A percentile compares a stretch with the other conserved stretches of the same genome.
Conservation (phyloP, 164 flowering plant species). For the Litsea cubeba region DNA sequence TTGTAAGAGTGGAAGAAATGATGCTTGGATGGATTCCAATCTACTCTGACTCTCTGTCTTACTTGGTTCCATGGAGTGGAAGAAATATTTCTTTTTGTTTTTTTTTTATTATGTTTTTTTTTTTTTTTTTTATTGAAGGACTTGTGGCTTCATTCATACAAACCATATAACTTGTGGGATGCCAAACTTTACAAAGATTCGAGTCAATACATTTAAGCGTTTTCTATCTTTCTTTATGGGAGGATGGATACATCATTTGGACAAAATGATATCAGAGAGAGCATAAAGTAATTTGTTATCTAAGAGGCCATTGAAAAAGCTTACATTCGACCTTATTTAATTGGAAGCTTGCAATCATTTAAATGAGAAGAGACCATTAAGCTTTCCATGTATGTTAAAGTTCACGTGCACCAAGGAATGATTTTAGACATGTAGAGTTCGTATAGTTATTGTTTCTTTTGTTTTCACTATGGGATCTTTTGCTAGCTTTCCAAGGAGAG, state of each 20-base stretch:
- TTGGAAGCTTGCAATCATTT: slow-evolving; percentile 25
- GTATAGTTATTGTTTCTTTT: not conserved
- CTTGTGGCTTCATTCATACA: not conserved
- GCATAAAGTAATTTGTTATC: slow-evolving; percentile 3
- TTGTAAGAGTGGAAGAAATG: slow-evolving; percentile 9
- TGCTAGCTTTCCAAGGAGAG: not conserved
- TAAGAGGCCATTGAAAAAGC: slow-evolving; percentile 17
- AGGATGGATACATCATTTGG: slow-evolving; percentile 3
- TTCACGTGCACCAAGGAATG: slow-evolving; percentile 4
- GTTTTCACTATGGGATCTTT: not conserved
- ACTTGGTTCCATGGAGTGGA: slow-evolving; percentile 14
- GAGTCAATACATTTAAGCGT: not conserved
- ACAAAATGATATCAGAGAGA: not conserved
- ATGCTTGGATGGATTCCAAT: slow-evolving; percentile 3
- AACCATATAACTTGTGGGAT: not conserved
- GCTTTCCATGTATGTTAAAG: slow-evolving; percentile 14
- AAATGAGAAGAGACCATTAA: slow-evolving; percentile 9
- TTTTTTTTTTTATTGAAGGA: not conserved
- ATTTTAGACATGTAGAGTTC: slow-evolving; percentile 5
- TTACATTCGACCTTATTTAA: slow-evolving; percentile 26
- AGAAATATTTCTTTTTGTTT: slow-evolving; percentile 12
- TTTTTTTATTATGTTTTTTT: not conserved
- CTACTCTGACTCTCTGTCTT: not conserved
- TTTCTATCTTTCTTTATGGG: not conserved
- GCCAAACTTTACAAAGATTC: not conserved